phyloP scores from a whole-genome alignment of 441 rosid species.

The Pelargonium fulgidum region DNA sequence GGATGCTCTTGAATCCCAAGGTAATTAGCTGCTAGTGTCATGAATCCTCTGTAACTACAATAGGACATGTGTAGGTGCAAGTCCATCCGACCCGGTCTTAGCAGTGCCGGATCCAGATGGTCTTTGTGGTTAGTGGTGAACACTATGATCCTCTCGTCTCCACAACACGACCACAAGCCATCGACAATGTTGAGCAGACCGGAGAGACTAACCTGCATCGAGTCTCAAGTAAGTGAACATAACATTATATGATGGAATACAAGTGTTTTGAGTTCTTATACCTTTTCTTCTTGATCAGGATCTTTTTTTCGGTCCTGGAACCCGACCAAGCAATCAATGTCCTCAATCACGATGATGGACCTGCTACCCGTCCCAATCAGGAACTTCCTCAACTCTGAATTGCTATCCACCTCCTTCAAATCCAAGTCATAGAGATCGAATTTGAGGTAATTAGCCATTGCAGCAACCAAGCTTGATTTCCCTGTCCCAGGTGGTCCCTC shows the following conservation, averaged over 20 bases:
- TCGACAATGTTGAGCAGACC: conserved; percentile 57
- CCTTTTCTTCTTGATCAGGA: too few species aligned
- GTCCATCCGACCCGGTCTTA: conserved; percentile 70
- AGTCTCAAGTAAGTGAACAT: too few species aligned
- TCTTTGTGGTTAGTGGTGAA: conserved; percentile 64
- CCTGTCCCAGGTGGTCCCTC: conserved; percentile 48
- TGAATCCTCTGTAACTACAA: conserved; percentile 41
- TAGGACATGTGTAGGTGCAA: conserved; percentile 55
- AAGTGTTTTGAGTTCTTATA: conserved; percentile 25
- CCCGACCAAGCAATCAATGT: conserved; percentile 55
- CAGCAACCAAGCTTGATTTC: conserved; percentile 41
- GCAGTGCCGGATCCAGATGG: conserved; percentile 50
- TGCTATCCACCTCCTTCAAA: conserved; percentile 20
- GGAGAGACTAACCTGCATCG: conserved; percentile 19
- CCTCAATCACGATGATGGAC: conserved; percentile 68
- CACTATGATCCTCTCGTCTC: conserved; percentile 59
- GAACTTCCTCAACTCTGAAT: conserved; percentile 25
- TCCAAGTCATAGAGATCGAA: conserved; percentile 36
- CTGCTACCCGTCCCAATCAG: conserved; percentile 24
- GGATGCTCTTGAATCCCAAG: too few species aligned
- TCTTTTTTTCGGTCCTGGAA: too few species aligned
- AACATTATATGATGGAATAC: too few species aligned
- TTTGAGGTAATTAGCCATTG: conserved; percentile 42
- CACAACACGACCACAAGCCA: conserved; percentile 73
- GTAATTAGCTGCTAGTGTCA: conserved; percentile 35